phyloP scores from a whole-genome alignment of 352 stramenopile species.

The Pythium guiyangense region DNA sequence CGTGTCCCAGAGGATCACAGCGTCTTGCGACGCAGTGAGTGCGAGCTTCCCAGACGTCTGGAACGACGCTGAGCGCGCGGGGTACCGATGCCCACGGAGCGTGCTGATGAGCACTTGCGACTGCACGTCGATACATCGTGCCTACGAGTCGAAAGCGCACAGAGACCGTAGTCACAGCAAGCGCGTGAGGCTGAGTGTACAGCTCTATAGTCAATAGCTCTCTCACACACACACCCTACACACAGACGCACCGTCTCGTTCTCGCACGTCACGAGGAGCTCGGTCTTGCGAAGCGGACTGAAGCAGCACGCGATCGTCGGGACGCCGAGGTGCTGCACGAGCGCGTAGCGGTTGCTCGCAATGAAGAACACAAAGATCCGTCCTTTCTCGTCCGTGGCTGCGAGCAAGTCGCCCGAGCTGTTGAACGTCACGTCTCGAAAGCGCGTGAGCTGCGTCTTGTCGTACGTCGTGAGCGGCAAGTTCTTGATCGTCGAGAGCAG shows the following conservation, averaged over 20 bases:
- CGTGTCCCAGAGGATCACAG: constrained; percentile 82
- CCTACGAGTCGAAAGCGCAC: constrained; percentile 11
- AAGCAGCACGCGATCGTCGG: constrained; percentile 65
- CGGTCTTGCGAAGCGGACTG: constrained; percentile 54
- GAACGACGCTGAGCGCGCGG: constrained; percentile 55
- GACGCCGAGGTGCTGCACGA: constrained; percentile 65
- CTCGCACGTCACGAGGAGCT: constrained; percentile 81
- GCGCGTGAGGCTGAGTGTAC: neutral
- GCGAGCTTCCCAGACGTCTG: constrained; percentile 67
- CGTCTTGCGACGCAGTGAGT: constrained; percentile 70
- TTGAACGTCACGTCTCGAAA: constrained; percentile 77
- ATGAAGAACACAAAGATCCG: constrained; percentile 82
- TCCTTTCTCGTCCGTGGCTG: constrained; percentile 69
- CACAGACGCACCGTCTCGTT: constrained; percentile 51
- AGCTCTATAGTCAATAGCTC: no score
- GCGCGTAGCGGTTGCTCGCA: constrained; percentile 62
- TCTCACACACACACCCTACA: no score
- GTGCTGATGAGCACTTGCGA: constrained; percentile 74
- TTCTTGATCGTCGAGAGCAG: constrained; percentile 70
- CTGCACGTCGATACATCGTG: constrained; percentile 72
- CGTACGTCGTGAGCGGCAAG: constrained; percentile 54
- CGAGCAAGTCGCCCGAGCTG: constrained; percentile 51
- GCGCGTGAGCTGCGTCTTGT: constrained; percentile 29
- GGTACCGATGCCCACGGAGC: constrained; percentile 56
- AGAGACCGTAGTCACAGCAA: neutral